A percentile compares a stretch with the other conserved stretches of the same genome.
phyloP scores from a whole-genome alignment of 73 alveolate species.

The Durusdinium trenchii region DNA sequence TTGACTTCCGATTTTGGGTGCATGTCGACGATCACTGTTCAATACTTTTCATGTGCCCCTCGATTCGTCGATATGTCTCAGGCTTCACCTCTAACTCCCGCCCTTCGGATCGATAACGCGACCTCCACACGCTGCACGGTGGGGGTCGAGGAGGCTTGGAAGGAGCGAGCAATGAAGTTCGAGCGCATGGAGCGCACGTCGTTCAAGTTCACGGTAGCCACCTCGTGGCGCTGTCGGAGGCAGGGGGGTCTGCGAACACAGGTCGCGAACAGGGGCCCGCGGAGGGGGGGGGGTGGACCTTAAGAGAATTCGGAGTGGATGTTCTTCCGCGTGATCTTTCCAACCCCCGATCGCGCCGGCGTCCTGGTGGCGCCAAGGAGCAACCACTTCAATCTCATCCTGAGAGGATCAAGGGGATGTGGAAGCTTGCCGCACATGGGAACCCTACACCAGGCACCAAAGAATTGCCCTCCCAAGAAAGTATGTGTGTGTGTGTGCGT shows the following conservation, averaged over 20 bases:
- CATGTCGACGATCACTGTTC: background rate
- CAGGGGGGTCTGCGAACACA: background rate
- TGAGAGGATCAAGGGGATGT: no score
- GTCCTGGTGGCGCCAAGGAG: constrained; percentile 32
- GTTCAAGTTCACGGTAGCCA: constrained; percentile 97
- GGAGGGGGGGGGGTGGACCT: background rate
- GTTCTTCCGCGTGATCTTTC: no score
- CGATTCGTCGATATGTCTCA: background rate
- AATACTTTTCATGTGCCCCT: background rate
- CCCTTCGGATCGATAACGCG: no score
- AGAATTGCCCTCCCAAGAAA: no score
- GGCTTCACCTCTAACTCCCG: background rate
- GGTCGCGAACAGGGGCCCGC: background rate
- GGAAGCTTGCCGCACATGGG: no score
- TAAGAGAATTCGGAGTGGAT: no score
- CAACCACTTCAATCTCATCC: constrained; percentile 97
- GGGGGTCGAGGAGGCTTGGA: constrained; percentile 79
- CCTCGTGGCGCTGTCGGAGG: background rate
- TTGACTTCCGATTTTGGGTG: no score
- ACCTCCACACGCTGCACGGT: constrained; percentile 76
- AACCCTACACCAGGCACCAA: no score
- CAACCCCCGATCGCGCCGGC: background rate
- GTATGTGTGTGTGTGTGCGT: no score
- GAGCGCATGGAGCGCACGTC: constrained; percentile 96
- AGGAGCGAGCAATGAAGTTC: constrained; percentile 89